These are phyloP conservation scores for Ophiobolus disseminans DNA, from an alignment of 2,329 filamentous ascomycete genomes.

Conservation along the genomic window DNA sequence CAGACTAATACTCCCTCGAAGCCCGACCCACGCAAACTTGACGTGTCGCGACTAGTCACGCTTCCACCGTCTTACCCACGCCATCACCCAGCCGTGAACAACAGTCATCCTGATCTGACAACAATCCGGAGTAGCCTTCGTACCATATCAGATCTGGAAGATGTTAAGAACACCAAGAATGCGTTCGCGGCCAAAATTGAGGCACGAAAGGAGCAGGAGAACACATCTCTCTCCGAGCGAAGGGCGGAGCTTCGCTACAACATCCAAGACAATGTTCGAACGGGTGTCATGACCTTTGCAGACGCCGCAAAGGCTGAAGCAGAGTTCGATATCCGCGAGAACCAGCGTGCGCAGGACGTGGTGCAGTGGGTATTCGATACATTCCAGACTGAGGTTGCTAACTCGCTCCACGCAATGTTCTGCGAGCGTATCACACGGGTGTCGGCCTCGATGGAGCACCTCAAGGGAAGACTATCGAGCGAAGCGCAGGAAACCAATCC, in stretches of 20 bases:
- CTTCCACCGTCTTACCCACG: constrained; percentile 92
- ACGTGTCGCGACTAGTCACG: constrained; percentile 91
- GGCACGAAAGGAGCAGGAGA: constrained; percentile 61
- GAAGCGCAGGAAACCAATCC: constrained; percentile 73
- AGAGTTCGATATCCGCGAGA: constrained; percentile 74
- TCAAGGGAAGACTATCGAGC: constrained; percentile 75
- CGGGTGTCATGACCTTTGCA: constrained; percentile 80
- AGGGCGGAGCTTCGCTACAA: constrained; percentile 73
- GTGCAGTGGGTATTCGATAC: constrained; percentile 82
- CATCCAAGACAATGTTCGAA: constrained; percentile 78
- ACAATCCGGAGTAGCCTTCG: constrained; percentile 77
- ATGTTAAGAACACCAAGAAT: constrained; percentile 73
- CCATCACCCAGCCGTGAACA: constrained; percentile 94
- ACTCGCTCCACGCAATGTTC: constrained; percentile 81
- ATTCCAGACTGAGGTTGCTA: constrained; percentile 83
- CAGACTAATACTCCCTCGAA: constrained; percentile 51
- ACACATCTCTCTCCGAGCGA: constrained; percentile 64
- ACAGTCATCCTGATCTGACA: constrained; percentile 89
- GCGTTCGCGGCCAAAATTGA: constrained; percentile 59
- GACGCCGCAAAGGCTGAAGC: constrained; percentile 83
- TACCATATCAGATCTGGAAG: constrained; percentile 73
- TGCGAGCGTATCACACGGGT: constrained; percentile 76
- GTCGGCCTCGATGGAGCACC: constrained; percentile 76
- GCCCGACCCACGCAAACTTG: constrained; percentile 66
- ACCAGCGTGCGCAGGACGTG: constrained; percentile 72